phyloP scores from a whole-genome alignment of 345 rosid species.

The Boechera stricta region DNA sequence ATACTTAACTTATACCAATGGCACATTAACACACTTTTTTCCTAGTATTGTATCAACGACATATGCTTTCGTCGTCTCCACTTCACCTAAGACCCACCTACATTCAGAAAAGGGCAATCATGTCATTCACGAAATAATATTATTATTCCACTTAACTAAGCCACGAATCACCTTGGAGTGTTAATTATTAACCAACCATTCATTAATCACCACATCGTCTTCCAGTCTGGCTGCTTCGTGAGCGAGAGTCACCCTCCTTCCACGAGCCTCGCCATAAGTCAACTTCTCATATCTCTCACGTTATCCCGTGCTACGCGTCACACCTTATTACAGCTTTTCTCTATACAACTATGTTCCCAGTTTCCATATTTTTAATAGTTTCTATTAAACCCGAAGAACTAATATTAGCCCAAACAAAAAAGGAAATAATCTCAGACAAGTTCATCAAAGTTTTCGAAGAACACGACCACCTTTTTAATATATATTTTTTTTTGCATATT shows the following conservation, averaged over 20 bases:
- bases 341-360: neutral
- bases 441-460: conserved; percentile 11
- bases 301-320: conserved; percentile 22
- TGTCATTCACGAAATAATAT: neutral
- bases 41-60: neutral
- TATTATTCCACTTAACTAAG: too few relatives aligned
- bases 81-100: conserved; percentile 23
- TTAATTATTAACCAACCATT: neutral
- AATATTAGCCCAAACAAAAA: neutral
- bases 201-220: neutral
- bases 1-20: conserved; percentile 5
- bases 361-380: neutral
- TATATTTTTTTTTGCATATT: neutral
- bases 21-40: neutral
- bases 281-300: neutral
- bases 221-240: conserved; percentile 33
- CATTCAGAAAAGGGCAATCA: neutral
- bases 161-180: neutral
- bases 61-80: conserved; percentile 25
- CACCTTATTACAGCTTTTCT: conserved; percentile 29
- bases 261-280: conserved; percentile 8
- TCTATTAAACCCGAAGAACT: conserved; percentile 31
- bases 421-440: neutral
- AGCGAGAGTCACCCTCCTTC: conserved; percentile 14
- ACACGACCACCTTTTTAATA: conserved; percentile 17